These are phyloP conservation scores for Daldinia sp. DNA, from an alignment of 2,329 filamentous ascomycete species.

Conservation along the genomic window DNA sequence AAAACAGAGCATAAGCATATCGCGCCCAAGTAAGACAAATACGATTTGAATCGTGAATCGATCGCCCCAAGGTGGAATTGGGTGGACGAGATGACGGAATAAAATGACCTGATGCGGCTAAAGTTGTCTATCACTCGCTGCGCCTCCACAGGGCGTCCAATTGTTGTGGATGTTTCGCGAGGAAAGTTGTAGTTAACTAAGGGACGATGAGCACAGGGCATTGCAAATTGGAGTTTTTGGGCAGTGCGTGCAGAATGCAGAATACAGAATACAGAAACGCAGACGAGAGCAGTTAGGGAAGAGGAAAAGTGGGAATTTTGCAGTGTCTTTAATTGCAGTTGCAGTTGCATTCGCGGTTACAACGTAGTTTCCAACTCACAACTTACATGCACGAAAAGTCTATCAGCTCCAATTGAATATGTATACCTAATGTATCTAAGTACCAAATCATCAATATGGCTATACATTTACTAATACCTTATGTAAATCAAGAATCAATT, in stretches of 20 bases:
- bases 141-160: constrained; percentile 30
- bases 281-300: neutral
- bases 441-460: neutral
- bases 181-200: constrained; percentile 1
- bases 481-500: neutral
- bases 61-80: constrained; percentile 27
- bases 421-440: neutral
- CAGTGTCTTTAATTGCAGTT: neutral
- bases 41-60: constrained; percentile 16
- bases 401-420: neutral
- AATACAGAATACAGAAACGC: neutral
- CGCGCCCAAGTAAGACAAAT: constrained; percentile 12
- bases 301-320: neutral
- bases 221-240: constrained; percentile 25
- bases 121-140: constrained; percentile 21
- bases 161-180: constrained; percentile 8
- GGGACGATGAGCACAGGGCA: constrained; percentile 20
- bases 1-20: neutral
- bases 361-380: neutral
- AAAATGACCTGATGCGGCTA: constrained; percentile 27
- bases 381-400: neutral
- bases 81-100: constrained; percentile 28
- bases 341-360: neutral
- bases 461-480: neutral
- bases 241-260: constrained; percentile 34